phyloP scores from a whole-genome alignment of 176 grass and related monocot species.

The Pontederia crassipes region DNA sequence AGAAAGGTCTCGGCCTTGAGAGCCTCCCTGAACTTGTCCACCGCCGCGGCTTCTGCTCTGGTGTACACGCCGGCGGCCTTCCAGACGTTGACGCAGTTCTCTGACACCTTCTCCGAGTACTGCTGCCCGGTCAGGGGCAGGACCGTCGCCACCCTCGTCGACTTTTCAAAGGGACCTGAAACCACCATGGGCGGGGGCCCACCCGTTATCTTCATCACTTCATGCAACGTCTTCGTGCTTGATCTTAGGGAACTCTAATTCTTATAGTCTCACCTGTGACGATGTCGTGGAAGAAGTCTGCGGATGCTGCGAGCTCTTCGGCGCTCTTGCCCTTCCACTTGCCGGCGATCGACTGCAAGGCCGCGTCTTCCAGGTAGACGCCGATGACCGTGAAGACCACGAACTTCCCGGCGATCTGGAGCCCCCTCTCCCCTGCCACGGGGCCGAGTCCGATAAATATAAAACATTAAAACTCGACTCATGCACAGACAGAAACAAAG shows the following conservation, averaged over 20 bases:
- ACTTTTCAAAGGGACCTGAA: slow-evolving; percentile 78
- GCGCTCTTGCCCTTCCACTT: slow-evolving; percentile 53
- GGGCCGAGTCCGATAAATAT: too few relatives aligned
- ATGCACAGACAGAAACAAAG: too few relatives aligned
- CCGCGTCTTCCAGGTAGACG: slow-evolving; percentile 61
- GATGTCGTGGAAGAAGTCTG: slow-evolving; percentile 57
- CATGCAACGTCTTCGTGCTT: background rate
- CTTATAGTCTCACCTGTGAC: slow-evolving; percentile 26
- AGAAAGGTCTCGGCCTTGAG: slow-evolving; percentile 54
- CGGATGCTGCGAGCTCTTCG: slow-evolving; percentile 43
- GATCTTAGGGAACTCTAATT: background rate
- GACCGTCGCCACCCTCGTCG: slow-evolving; percentile 51
- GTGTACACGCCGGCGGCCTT: slow-evolving; percentile 56
- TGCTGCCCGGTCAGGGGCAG: slow-evolving; percentile 62
- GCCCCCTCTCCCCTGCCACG: slow-evolving; percentile 39
- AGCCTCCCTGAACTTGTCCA: slow-evolving; percentile 56
- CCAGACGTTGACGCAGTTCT: slow-evolving; percentile 75
- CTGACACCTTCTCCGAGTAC: slow-evolving; percentile 72
- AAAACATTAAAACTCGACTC: too few relatives aligned
- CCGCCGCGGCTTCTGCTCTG: slow-evolving; percentile 44
- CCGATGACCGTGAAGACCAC: slow-evolving; percentile 87
- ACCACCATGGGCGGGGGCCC: too few relatives aligned
- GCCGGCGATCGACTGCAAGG: slow-evolving; percentile 30
- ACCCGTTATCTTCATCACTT: background rate
- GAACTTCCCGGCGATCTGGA: slow-evolving; percentile 70